phyloP scores from a whole-genome alignment of 768 basidiomycete genomes.

The Russula dissimulans region DNA sequence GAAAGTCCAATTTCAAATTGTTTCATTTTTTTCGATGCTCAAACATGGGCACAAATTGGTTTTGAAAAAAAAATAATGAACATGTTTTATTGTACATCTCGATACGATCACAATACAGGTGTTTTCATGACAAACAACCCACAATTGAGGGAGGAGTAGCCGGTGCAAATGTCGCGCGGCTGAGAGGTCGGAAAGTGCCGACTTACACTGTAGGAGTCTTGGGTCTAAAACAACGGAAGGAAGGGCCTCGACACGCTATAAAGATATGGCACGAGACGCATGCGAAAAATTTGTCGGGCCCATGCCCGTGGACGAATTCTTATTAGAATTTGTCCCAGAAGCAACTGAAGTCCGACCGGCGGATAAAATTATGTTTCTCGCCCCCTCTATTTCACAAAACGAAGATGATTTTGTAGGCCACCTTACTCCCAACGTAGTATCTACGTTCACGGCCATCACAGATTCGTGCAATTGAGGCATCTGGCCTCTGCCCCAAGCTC shows the following conservation, averaged over 20 bases:
- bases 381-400: background rate
- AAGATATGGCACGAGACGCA: background rate
- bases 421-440: background rate
- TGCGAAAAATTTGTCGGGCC: conserved; percentile 3
- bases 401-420: background rate
- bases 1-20: too few relatives aligned
- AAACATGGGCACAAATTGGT: too few relatives aligned
- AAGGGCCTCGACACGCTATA: background rate
- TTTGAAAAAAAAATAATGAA: too few relatives aligned
- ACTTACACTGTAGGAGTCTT: too few relatives aligned
- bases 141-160: too few relatives aligned
- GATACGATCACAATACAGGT: too few relatives aligned
- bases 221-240: too few relatives aligned
- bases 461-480: background rate
- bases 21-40: too few relatives aligned
- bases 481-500: background rate
- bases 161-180: too few relatives aligned
- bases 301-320: background rate
- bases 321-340: background rate
- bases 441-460: background rate
- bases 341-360: background rate
- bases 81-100: too few relatives aligned
- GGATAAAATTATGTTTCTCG: background rate
- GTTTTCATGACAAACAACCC: too few relatives aligned
- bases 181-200: too few relatives aligned